phyloP scores from a whole-genome alignment of 805 yeast species.

The Teunomyces panamensis region DNA sequence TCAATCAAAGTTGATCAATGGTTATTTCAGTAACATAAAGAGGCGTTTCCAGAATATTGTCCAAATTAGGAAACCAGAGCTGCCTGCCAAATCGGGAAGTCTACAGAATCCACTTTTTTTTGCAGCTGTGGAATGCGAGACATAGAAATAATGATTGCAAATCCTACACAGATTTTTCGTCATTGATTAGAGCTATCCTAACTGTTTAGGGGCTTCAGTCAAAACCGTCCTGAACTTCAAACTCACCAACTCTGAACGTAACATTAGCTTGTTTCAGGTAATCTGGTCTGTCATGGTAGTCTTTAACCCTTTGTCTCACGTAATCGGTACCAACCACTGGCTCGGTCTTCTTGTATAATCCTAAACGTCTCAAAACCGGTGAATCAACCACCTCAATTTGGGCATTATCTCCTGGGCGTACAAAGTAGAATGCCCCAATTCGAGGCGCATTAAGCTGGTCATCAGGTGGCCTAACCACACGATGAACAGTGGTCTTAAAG shows the following conservation, averaged over 20 bases:
- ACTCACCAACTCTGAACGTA: slow-evolving; percentile 27
- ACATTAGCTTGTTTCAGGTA: slow-evolving; percentile 22
- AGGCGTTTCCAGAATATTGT: neutral
- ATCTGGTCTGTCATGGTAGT: slow-evolving; percentile 21
- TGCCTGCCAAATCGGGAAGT: neutral
- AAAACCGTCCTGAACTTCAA: slow-evolving; percentile 27
- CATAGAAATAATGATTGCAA: neutral
- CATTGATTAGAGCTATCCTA: neutral
- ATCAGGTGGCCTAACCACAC: slow-evolving; percentile 34
- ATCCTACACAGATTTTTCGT: neutral
- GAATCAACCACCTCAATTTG: slow-evolving; percentile 28
- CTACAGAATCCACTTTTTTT: neutral
- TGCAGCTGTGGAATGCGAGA: neutral
- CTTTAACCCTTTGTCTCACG: slow-evolving; percentile 26
- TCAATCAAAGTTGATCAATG: neutral
- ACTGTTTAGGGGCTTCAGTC: slow-evolving; percentile 7
- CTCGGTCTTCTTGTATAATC: slow-evolving; percentile 21
- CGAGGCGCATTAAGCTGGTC: slow-evolving; percentile 30
- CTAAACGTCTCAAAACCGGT: slow-evolving; percentile 28
- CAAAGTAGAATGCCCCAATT: slow-evolving; percentile 34
- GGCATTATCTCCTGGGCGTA: slow-evolving; percentile 31
- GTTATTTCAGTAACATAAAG: neutral
- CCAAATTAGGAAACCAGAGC: neutral
- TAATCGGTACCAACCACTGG: slow-evolving; percentile 29
- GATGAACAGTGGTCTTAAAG: slow-evolving; percentile 32